These are phyloP conservation scores for Vitellaria paradoxa DNA, from an alignment of 179 eudicot species.

Conservation along the genomic window DNA sequence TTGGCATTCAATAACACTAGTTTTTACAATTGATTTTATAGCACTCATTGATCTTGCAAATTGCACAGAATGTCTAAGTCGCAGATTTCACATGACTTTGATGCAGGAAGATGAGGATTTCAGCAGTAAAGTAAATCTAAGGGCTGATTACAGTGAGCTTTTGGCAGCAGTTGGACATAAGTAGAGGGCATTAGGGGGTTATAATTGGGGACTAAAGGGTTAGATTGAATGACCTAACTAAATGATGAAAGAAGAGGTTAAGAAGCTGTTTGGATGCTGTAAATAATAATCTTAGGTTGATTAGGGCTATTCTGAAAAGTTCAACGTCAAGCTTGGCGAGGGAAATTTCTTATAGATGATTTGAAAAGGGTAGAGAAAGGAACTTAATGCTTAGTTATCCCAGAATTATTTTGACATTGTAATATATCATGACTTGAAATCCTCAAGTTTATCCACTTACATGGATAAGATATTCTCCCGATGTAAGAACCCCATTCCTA, in stretches of 20 bases:
- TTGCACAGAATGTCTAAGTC: not conserved
- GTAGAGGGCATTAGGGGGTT: not conserved
- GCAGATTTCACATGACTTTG: not conserved
- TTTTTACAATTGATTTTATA: not conserved
- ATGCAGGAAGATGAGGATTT: not conserved
- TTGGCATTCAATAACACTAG: too few relatives aligned
- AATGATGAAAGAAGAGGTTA: too few relatives aligned
- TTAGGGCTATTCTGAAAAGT: too few relatives aligned
- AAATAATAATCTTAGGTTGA: too few relatives aligned
- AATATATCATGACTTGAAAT: not conserved
- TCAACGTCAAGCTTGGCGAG: too few relatives aligned
- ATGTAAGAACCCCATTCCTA: constrained; percentile 66
- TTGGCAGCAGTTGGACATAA: not conserved
- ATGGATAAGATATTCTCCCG: constrained; percentile 86
- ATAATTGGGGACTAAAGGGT: too few relatives aligned
- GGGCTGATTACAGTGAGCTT: not conserved
- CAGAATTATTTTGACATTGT: not conserved
- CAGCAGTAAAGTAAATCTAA: not conserved
- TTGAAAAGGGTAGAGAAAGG: too few relatives aligned
- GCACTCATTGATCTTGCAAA: not conserved
- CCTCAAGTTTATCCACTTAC: constrained; percentile 35
- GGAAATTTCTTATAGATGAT: too few relatives aligned
- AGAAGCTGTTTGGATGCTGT: too few relatives aligned
- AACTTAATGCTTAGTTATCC: too few relatives aligned
- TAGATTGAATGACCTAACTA: too few relatives aligned